A percentile compares a stretch with the other conserved stretches of the same genome.
phyloP scores from a whole-genome alignment of 495 filamentous ascomycete genomes.

The Rusavskia elegans region DNA sequence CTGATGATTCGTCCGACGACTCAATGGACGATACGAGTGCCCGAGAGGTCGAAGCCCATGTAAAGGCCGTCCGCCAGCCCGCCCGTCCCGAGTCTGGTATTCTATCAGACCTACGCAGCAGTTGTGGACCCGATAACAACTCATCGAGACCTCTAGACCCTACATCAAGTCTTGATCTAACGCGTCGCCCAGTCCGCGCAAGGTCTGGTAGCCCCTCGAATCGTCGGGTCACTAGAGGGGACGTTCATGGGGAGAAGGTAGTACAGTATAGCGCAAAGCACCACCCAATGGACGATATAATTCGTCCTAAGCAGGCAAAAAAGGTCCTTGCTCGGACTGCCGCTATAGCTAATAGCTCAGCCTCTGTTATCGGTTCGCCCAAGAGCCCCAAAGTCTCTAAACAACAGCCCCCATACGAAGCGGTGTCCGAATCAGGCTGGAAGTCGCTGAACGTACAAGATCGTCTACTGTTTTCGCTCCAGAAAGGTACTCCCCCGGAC shows the following conservation, averaged over 20 bases:
- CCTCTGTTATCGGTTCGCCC: too few relatives aligned
- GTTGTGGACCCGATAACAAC: too few relatives aligned
- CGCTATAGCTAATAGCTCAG: too few relatives aligned
- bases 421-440: not conserved
- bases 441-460: not conserved
- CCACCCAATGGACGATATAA: slow-evolving; percentile 17
- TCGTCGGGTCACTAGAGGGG: not conserved
- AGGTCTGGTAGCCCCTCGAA: not conserved
- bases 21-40: not conserved
- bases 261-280: slow-evolving; percentile 16
- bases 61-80: too few relatives aligned
- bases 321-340: not conserved
- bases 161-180: too few relatives aligned
- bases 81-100: too few relatives aligned
- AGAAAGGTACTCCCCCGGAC: not conserved
- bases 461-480: not conserved
- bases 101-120: too few relatives aligned
- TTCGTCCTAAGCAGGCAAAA: slow-evolving; percentile 7
- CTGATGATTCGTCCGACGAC: not conserved
- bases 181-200: not conserved
- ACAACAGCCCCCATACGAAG: too few relatives aligned
- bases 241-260: not conserved
- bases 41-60: not conserved
- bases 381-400: too few relatives aligned
- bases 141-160: too few relatives aligned